Base-by-base conservation (phyloP, 2,329 filamentous ascomycete species). In the Penicillium frequentans region DNA sequence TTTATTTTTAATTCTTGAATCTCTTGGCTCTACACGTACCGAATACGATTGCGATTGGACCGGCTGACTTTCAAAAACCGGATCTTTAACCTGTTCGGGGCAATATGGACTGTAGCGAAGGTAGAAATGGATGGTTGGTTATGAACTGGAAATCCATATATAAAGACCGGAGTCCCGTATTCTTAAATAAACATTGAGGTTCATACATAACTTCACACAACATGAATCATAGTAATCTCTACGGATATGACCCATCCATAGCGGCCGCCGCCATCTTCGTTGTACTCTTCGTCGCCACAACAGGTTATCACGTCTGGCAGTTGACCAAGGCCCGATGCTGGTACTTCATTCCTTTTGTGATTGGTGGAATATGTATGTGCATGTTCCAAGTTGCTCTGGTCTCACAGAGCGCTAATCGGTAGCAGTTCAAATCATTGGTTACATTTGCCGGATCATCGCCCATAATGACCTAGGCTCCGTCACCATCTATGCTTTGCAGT, bases 211-310 rank as follows among this genome's bases (percentile, higher is more conserved):
- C 24, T 42, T 24, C 44, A 26, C 27, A 3, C n/a, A 64, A 42
- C 8, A 66, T 64, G 59, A 52, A 59, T 16, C 29, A 49, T 42
- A 47, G 56, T 10, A 61, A 69, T 49, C 58, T 69, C n/a, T 75
- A 74, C 58, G 71, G 73, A 47, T 82, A 82, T 60, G 71, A 69
- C 10, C 71, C 83, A 0, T 80, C 78, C 0, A 54, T 83, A 0
- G 68, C 75, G 0, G 79, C 75, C 0, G 82, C 80, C 1, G 66
- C 78, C 19, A 68, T 81, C 5, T 82, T 83, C 57, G 67, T 72
- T 10, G 58, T 77, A 26, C 65, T 85, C 1, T 84, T 84, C 63
- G 52, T 64, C 21, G 47, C 76, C 6, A 64, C 77, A 6, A 80
- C 82, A 2, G 49, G 64, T 0, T 61, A 67, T 1, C 81, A 84